Base-by-base conservation (phyloP, 108 stramenopile species). In the Skeletonema grethae region DNA sequence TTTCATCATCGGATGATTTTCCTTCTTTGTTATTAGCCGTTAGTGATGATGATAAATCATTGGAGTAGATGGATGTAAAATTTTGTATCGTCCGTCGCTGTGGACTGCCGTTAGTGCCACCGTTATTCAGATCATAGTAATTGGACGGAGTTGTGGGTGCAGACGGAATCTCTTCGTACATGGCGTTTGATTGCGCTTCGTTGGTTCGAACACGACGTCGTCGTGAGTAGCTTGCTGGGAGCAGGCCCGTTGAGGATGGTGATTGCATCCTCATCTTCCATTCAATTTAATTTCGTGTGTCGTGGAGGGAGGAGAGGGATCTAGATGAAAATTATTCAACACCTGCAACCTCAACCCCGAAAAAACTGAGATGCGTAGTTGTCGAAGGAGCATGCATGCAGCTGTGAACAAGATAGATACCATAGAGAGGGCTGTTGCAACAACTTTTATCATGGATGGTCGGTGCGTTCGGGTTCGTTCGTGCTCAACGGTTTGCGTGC, bases 201-300 rank as follows among this genome's bases (percentile, higher is more conserved):
- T 70, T 62, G 34, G 60, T 60, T 31, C 76, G 62, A 61, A 7
- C 69, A 9, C 78, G 78, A 22, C 78, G 65, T 2, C 78, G 60
- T 22, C 78, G 70, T 28, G 78, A 79, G 53, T 72, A 72, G 66
- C 65, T 71, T 12, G 78, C 61, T 48, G 76, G 76, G 41, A 70
- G 68, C 15, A 77, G 59, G 30, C 73, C 73, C 34, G 73, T 45
- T 3, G 73, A 74, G 31, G 73, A 63, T 10, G 73, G 73, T 25
- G 73, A 74, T 20, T 66, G 73, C 28, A 67, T 29, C 41, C 66
- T 48, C 66, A 67, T 67, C 38, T 13, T 55, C 18, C 9, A 3
- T 53, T 53, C 50, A 53, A 53, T 53, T 53, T 53, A 50, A 53
- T 53, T 53, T 53, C 0, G 41, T 0, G 15, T 43, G 41, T 43